phyloP scores from a whole-genome alignment of 352 stramenopile species.

The Hyaloperonospora arabidopsidis region DNA sequence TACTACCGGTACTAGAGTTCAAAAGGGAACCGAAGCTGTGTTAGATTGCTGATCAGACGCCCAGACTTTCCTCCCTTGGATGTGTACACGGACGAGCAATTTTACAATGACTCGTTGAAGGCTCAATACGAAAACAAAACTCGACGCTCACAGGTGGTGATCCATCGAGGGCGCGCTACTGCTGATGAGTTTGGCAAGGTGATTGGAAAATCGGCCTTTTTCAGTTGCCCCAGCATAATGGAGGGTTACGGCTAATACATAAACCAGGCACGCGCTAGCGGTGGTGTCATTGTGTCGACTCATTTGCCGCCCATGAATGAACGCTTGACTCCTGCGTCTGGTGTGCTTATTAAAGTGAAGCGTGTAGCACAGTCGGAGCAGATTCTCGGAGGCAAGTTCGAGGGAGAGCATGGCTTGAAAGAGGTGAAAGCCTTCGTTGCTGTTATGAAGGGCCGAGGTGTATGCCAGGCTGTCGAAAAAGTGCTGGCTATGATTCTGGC shows the following conservation, averaged over 20 bases:
- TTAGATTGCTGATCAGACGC: slow-evolving; percentile 41
- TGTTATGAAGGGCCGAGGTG: slow-evolving; percentile 28
- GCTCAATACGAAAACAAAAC: slow-evolving; percentile 21
- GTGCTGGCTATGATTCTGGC: slow-evolving; percentile 28
- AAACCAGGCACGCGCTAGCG: slow-evolving; percentile 49
- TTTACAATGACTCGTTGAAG: slow-evolving; percentile 28
- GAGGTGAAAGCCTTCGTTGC: slow-evolving; percentile 43
- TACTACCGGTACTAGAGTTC: slow-evolving; percentile 28
- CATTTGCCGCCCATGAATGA: slow-evolving; percentile 55
- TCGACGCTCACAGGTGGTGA: slow-evolving; percentile 19
- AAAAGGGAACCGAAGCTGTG: slow-evolving; percentile 37
- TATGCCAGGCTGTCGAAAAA: slow-evolving; percentile 40
- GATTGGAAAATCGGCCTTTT: slow-evolving; percentile 35
- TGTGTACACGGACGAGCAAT: slow-evolving; percentile 33
- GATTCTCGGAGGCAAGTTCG: slow-evolving; percentile 32
- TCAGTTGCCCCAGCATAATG: slow-evolving; percentile 44
- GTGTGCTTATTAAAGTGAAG: slow-evolving; percentile 29
- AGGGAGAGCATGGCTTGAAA: slow-evolving; percentile 26
- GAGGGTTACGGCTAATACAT: slow-evolving; percentile 68
- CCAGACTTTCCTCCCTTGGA: slow-evolving; percentile 36
- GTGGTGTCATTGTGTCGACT: slow-evolving; percentile 43
- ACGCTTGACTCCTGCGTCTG: slow-evolving; percentile 33
- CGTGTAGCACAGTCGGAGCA: slow-evolving; percentile 23
- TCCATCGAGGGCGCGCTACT: slow-evolving; percentile 31
- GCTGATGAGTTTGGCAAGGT: slow-evolving; percentile 33